Percentiles rank a stretch among this genome's conserved stretches.
Evolutionary conservation across 2,329 filamentous ascomycete genomes (phyloP).

Genomic region (Plectosphaerella cucumerina): DNA sequence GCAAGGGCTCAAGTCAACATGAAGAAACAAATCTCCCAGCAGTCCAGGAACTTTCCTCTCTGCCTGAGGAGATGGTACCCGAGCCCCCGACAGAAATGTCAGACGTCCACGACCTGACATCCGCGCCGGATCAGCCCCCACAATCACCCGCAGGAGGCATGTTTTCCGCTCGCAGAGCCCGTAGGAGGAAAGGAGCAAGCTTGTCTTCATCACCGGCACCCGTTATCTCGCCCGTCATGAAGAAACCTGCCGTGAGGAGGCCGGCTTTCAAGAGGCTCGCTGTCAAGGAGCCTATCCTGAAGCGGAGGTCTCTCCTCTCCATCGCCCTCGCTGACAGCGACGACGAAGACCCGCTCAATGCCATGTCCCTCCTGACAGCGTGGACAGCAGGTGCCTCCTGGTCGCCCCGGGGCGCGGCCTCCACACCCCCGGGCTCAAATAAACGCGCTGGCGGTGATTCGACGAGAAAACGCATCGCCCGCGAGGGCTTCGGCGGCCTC

Average conservation of each 20-base stretch:
- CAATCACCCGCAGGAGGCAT: background rate
- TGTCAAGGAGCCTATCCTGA: background rate
- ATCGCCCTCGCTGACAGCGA: background rate
- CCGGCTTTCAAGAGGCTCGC: background rate
- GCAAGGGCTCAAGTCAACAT: background rate
- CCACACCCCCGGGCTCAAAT: background rate
- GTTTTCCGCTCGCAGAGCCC: background rate
- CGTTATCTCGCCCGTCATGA: too few species aligned
- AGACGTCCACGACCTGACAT: background rate
- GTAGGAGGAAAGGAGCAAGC: background rate
- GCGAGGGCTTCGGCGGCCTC: slow-evolving; percentile 4
- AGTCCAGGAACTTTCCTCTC: background rate
- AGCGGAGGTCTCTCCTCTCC: background rate
- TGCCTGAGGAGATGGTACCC: background rate
- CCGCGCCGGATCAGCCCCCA: background rate
- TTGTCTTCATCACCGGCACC: background rate
- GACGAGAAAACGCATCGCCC: background rate
- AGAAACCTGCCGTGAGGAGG: too few species aligned
- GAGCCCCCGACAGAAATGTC: background rate
- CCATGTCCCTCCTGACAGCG: background rate
- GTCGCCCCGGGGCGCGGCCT: background rate
- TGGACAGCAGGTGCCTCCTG: background rate
- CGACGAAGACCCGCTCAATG: background rate
- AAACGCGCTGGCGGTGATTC: background rate
- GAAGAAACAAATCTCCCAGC: background rate